Evolutionary conservation across 495 filamentous ascomycete genomes (phyloP).

Genomic region (Lasiosphaeria miniovina): DNA sequence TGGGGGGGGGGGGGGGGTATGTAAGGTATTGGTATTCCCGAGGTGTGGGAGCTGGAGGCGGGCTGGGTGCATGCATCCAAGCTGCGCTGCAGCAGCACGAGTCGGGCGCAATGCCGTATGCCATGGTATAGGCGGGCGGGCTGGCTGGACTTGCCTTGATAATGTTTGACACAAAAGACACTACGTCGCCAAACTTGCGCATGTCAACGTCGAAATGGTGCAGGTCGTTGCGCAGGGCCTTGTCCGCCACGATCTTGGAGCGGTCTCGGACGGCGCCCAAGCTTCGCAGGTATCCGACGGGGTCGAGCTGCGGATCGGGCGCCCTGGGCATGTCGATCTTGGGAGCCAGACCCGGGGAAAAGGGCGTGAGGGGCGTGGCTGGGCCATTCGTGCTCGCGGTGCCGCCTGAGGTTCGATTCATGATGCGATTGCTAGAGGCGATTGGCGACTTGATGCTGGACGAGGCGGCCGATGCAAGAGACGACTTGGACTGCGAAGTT

Average conservation of each 20-base stretch:
- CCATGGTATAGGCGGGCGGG: background rate
- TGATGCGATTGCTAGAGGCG: conserved; percentile 26
- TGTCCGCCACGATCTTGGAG: conserved; percentile 65
- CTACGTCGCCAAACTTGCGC: conserved; percentile 81
- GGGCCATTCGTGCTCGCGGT: conserved; percentile 37
- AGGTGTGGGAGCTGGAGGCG: no score
- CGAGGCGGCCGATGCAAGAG: conserved; percentile 29
- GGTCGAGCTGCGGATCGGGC: conserved; percentile 87
- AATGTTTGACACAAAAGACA: conserved; percentile 88
- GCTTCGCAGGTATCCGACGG: conserved; percentile 87
- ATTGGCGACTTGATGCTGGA: conserved; percentile 35
- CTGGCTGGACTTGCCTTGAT: conserved; percentile 69
- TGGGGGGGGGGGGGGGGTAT: no score
- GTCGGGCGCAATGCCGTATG: no score
- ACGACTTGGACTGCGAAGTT: conserved; percentile 33
- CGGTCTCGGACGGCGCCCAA: conserved; percentile 85
- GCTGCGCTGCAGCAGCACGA: no score
- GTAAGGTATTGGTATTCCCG: no score
- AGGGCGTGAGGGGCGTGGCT: conserved; percentile 42
- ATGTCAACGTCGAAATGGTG: conserved; percentile 91
- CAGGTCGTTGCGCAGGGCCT: conserved; percentile 74
- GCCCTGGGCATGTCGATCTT: conserved; percentile 73
- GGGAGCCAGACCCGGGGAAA: conserved; percentile 41
- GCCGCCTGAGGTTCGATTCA: conserved; percentile 38
- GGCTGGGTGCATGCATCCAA: no score